A percentile compares a stretch with the other conserved stretches of the same genome.
These are phyloP conservation scores for Debaryomycetaceae sp. DNA, from an alignment of 1,139 yeast genomes.

Conservation along the genomic window DNA sequence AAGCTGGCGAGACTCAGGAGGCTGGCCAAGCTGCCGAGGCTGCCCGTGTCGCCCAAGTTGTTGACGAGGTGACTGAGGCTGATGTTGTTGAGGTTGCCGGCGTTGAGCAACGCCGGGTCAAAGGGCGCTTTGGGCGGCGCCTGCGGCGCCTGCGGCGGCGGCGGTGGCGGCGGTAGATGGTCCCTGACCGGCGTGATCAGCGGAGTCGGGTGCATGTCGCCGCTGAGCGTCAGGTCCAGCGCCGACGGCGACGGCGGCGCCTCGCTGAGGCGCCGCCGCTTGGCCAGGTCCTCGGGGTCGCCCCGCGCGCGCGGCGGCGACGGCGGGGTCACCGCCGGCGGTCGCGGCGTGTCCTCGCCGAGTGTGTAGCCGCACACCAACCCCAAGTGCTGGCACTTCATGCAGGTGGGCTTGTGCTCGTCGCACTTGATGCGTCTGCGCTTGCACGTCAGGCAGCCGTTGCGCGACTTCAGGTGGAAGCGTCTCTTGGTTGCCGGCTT, in stretches of 20 bases:
- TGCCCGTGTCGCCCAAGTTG: conserved; percentile 33
- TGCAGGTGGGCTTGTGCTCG: conserved; percentile 75
- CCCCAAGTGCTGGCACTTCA: conserved; percentile 73
- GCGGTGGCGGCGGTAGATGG: conserved; percentile 5
- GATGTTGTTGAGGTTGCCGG: conserved; percentile 43
- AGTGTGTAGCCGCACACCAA: conserved; percentile 62
- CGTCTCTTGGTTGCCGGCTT: conserved; percentile 47
- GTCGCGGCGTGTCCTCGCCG: conserved; percentile 4
- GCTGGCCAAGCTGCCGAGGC: conserved; percentile 35
- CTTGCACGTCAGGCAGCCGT: conserved; percentile 88
- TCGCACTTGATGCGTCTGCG: conserved; percentile 89
- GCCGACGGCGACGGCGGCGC: too few relatives aligned
- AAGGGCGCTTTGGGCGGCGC: conserved; percentile 7
- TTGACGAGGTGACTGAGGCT: conserved; percentile 44
- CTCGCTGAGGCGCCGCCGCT: too few relatives aligned
- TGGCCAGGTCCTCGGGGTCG: too few relatives aligned
- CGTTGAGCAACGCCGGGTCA: conserved; percentile 22
- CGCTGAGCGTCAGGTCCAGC: too few relatives aligned
- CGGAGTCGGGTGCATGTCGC: too few relatives aligned
- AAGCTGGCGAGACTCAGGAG: conserved; percentile 39
- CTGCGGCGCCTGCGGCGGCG: conserved; percentile 1
- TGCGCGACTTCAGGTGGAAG: conserved; percentile 81
- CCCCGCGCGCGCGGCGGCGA: conserved; percentile 6
- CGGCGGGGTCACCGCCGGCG: conserved; percentile 5
- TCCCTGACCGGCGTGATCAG: too few relatives aligned